phyloP scores from a whole-genome alignment of 495 filamentous ascomycete species.

The Tuber aestivum region DNA sequence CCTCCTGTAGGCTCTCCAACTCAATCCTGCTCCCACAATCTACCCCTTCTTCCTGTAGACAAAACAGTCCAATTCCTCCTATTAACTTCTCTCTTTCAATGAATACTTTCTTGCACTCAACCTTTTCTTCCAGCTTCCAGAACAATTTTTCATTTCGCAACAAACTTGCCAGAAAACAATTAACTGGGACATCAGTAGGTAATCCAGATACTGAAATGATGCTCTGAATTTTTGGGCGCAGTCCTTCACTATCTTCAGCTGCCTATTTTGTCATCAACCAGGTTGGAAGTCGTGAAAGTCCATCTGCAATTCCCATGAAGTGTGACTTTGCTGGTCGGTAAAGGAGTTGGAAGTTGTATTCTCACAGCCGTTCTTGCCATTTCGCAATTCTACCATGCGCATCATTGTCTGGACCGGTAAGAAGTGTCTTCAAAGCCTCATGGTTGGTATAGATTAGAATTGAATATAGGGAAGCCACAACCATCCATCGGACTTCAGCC shows the following conservation, averaged over 20 bases:
- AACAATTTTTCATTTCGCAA: too few relatives aligned
- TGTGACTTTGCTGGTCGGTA: background rate
- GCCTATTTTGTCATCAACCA: fast-evolving
- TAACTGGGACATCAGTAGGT: background rate
- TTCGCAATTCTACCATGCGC: background rate
- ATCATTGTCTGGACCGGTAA: background rate
- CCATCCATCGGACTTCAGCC: background rate
- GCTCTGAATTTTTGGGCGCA: background rate
- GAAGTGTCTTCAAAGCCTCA: background rate
- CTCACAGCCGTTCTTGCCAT: background rate
- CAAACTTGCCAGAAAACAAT: background rate
- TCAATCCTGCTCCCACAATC: too few relatives aligned
- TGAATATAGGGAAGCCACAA: background rate
- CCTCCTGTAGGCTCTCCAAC: too few relatives aligned
- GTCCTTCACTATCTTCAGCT: too few relatives aligned
- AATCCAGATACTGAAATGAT: background rate
- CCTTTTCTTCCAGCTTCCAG: too few relatives aligned
- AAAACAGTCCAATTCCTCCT: too few relatives aligned
- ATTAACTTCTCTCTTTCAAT: too few relatives aligned
- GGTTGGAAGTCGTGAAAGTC: background rate
- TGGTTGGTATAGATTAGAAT: slow-evolving; percentile 2
- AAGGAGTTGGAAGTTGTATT: background rate
- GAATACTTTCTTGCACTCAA: too few relatives aligned
- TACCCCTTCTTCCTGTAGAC: background rate
- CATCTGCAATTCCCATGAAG: background rate